Percentiles rank a stretch among this genome's conserved stretches.
These are phyloP conservation scores for Fusarium piperis DNA, from an alignment of 2,329 filamentous ascomycete genomes.

Conservation along the genomic window DNA sequence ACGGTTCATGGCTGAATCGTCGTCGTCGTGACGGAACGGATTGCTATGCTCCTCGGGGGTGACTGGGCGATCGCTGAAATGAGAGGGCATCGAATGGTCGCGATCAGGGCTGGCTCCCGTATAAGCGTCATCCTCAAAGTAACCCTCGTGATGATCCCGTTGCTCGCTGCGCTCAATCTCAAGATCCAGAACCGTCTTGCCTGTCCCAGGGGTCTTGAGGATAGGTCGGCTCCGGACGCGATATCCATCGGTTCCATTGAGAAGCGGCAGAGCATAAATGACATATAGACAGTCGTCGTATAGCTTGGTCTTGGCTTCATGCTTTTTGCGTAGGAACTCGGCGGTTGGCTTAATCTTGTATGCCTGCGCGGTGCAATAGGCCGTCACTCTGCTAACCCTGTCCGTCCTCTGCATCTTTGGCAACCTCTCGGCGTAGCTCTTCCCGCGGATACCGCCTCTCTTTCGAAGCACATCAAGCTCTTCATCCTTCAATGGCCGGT, in stretches of 20 bases:
- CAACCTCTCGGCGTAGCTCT: constrained; percentile 92
- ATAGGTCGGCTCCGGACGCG: constrained; percentile 89
- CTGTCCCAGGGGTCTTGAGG: constrained; percentile 86
- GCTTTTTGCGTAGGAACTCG: constrained; percentile 85
- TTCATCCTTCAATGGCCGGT: constrained; percentile 72
- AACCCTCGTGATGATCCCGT: constrained; percentile 90
- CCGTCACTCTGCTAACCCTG: constrained; percentile 88
- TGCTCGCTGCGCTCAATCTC: constrained; percentile 95
- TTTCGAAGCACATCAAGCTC: constrained; percentile 72
- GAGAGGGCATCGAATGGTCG: constrained; percentile 40
- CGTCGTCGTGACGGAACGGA: constrained; percentile 49
- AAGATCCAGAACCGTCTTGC: constrained; percentile 90
- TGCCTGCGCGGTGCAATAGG: constrained; percentile 94
- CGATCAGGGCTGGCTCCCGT: constrained; percentile 47
- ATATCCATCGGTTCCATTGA: constrained; percentile 88
- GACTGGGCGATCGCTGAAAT: constrained; percentile 45
- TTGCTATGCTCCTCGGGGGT: constrained; percentile 43
- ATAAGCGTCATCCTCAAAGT: constrained; percentile 79
- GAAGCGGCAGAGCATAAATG: constrained; percentile 90
- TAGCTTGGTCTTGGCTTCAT: constrained; percentile 91
- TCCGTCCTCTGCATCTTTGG: constrained; percentile 89
- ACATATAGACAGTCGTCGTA: constrained; percentile 98
- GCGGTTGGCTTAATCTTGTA: constrained; percentile 92
- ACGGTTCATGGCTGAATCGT: constrained; percentile 63
- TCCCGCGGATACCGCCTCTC: constrained; percentile 72